These are phyloP conservation scores for Cryphonectria naterciae DNA, from an alignment of 2,329 filamentous ascomycete species.

Conservation along the genomic window DNA sequence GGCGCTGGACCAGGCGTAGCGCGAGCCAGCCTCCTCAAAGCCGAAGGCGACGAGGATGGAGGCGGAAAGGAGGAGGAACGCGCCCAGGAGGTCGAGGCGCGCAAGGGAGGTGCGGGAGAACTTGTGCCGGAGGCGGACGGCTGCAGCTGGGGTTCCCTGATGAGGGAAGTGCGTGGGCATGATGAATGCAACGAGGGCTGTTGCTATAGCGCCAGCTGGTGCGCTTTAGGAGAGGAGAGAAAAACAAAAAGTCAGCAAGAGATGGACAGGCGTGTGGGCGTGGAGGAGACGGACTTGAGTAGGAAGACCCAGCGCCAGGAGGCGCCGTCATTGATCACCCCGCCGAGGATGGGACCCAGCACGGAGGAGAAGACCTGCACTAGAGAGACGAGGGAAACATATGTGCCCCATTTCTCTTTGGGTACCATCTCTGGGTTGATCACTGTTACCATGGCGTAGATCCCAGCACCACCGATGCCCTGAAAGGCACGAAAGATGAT, in stretches of 20 bases:
- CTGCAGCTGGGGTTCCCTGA: conserved; percentile 21
- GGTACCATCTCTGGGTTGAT: conserved; percentile 43
- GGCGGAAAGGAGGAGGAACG: conserved; percentile 42
- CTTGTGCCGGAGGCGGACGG: neutral
- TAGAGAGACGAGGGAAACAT: conserved; percentile 41
- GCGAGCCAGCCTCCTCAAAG: conserved; percentile 48
- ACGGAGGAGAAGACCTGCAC: conserved; percentile 47
- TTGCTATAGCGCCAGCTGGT: conserved; percentile 37
- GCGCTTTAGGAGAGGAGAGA: conserved; percentile 34
- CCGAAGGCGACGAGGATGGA: conserved; percentile 51
- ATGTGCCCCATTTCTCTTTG: conserved; percentile 38
- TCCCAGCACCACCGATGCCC: conserved; percentile 51
- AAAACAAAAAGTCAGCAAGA: neutral
- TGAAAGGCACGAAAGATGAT: conserved; percentile 46
- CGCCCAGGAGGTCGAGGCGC: conserved; percentile 37
- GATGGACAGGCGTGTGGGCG: neutral
- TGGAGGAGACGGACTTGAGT: conserved; percentile 44
- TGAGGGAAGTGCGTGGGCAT: conserved; percentile 37
- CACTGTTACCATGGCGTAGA: conserved; percentile 48
- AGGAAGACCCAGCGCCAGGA: conserved; percentile 54
- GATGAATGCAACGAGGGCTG: conserved; percentile 34
- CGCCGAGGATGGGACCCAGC: conserved; percentile 49
- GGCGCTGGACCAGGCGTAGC: conserved; percentile 47
- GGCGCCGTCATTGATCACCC: conserved; percentile 42
- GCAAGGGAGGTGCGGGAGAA: conserved; percentile 28